Percentiles rank a stretch among this genome's conserved stretches.
Conservation (phyloP, 441 rosid species). For the Metrosideros polymorpha region DNA sequence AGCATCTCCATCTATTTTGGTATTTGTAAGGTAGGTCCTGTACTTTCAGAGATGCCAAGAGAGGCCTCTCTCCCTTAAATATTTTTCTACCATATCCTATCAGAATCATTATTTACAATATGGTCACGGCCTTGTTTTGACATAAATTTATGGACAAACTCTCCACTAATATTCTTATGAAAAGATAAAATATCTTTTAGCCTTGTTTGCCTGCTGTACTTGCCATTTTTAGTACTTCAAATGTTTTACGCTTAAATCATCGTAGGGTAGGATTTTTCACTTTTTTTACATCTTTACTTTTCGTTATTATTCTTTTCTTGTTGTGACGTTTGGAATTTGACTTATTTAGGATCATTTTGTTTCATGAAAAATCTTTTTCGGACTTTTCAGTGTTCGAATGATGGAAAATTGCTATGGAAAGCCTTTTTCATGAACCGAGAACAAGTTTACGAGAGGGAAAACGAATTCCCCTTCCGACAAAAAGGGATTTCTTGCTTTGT, state of each 20-base stretch:
- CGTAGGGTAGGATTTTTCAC: accelerated
- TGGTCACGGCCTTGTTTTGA: background rate
- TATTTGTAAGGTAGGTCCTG: background rate
- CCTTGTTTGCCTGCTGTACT: background rate
- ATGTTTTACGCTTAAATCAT: background rate
- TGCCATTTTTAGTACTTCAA: background rate
- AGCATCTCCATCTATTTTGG: background rate
- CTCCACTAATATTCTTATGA: background rate
- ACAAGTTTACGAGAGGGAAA: no score
- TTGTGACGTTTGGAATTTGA: no score
- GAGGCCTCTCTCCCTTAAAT: background rate
- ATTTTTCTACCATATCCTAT: background rate
- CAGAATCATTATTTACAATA: background rate
- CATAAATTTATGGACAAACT: background rate
- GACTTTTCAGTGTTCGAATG: no score
- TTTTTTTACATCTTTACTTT: background rate
- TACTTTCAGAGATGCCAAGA: background rate
- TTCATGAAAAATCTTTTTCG: no score
- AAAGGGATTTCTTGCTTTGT: no score
- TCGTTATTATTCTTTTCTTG: background rate
- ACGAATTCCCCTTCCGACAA: no score
- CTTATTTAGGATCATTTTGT: no score
- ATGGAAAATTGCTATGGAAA: no score
- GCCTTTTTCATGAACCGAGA: no score
- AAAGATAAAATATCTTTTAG: background rate